These are phyloP conservation scores for Lagenidium giganteum DNA, from an alignment of 352 stramenopile species.

Conservation along the genomic window DNA sequence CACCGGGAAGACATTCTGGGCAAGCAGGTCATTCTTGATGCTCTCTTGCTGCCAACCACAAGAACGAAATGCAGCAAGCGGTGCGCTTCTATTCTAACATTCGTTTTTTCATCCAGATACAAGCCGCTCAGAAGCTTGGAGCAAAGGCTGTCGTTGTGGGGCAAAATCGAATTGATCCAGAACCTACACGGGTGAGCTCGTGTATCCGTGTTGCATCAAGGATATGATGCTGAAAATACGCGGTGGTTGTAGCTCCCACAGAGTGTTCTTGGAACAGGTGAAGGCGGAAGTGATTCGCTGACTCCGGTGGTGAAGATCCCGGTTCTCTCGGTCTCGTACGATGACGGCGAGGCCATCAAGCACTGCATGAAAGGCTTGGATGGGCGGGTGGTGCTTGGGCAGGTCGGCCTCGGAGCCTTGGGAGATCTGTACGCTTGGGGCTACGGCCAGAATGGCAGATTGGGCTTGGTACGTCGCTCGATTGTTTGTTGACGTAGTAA, in stretches of 20 bases:
- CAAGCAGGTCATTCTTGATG: constrained; percentile 40
- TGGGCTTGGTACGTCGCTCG: constrained; percentile 39
- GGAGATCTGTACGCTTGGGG: constrained; percentile 68
- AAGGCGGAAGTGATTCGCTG: constrained; percentile 29
- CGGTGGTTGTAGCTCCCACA: constrained; percentile 31
- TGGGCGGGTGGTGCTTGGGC: constrained; percentile 34
- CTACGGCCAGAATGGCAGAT: constrained; percentile 53
- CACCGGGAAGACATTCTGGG: constrained; percentile 62
- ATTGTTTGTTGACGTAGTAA: not conserved
- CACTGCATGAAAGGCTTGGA: constrained; percentile 29
- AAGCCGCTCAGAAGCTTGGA: constrained; percentile 51
- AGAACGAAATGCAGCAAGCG: too few relatives aligned
- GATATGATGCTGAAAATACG: too few relatives aligned
- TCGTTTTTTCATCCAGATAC: constrained; percentile 26
- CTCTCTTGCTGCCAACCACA: too few relatives aligned
- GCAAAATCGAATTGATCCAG: constrained; percentile 47
- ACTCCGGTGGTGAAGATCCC: constrained; percentile 56
- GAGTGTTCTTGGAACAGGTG: constrained; percentile 29
- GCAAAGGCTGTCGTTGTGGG: constrained; percentile 59
- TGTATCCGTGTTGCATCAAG: not conserved
- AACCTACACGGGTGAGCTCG: constrained; percentile 31
- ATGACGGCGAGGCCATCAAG: constrained; percentile 41
- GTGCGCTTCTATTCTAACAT: not conserved
- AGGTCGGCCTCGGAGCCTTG: constrained; percentile 31
- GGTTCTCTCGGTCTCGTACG: constrained; percentile 49